phyloP scores from a whole-genome alignment of 331 rosid genomes.

The Arachis monticola region DNA sequence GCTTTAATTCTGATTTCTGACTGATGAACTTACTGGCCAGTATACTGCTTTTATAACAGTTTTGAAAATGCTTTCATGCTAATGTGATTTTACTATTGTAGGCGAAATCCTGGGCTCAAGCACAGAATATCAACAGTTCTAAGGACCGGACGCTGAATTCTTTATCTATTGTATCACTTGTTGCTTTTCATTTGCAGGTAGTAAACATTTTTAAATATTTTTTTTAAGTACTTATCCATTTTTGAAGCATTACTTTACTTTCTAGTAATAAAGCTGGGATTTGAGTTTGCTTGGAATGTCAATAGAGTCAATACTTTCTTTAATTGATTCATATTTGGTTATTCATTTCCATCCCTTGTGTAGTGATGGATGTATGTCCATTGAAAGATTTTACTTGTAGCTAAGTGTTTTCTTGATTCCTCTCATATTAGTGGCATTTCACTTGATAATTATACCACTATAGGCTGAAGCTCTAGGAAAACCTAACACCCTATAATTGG shows the following conservation, averaged over 20 bases:
- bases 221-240: constrained; percentile 2
- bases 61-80: constrained; percentile 11
- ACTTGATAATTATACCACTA: background rate
- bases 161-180: constrained; percentile 49
- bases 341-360: constrained; percentile 14
- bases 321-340: constrained; percentile 17
- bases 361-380: constrained; percentile 3
- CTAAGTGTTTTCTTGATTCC: constrained; percentile 14
- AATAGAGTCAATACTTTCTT: background rate
- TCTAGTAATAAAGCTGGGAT: constrained; percentile 15
- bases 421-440: background rate
- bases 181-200: constrained; percentile 63
- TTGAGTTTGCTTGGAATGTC: constrained; percentile 6
- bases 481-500: too few species aligned
- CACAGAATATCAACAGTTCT: constrained; percentile 53
- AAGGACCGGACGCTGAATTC: constrained; percentile 53
- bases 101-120: constrained; percentile 61
- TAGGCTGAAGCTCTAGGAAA: too few species aligned
- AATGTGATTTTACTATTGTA: constrained; percentile 39
- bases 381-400: constrained; percentile 22
- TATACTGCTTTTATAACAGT: background rate
- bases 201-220: constrained; percentile 23
- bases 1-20: background rate
- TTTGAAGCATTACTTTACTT: background rate
- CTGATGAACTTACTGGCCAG: constrained; percentile 6